Evolutionary conservation across 345 rosid genomes (phyloP).

Genomic region (Syzygium aqueum): DNA sequence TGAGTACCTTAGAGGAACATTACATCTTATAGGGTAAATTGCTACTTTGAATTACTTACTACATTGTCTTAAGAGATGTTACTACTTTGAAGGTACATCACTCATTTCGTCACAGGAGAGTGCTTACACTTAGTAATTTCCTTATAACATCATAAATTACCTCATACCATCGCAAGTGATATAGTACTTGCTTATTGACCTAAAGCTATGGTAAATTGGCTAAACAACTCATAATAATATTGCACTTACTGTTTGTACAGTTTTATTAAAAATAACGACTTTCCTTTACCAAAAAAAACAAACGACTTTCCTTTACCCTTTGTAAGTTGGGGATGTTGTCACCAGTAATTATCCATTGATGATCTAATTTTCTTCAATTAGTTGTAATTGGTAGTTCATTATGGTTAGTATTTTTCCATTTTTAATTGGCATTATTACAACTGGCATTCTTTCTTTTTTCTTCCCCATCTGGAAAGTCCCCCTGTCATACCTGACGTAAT

Average conservation of each 20-base stretch:
- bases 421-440: no score
- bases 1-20: background rate
- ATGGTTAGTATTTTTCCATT: no score
- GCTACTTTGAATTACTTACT: background rate
- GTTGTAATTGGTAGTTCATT: background rate
- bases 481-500: no score
- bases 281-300: no score
- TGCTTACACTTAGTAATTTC: background rate
- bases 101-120: background rate
- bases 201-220: background rate
- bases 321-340: background rate
- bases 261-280: background rate
- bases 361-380: no score
- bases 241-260: background rate
- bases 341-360: background rate
- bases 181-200: background rate
- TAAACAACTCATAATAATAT: background rate
- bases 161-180: background rate
- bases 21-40: background rate
- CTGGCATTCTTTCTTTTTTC: no score
- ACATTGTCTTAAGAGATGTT: background rate
- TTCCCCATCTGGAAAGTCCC: no score
- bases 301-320: no score
- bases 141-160: background rate
- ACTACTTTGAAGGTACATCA: background rate